Evolutionary conservation across 1,284 basidiomycete species (phyloP).

Genomic region (Apiotrichum sp.): DNA sequence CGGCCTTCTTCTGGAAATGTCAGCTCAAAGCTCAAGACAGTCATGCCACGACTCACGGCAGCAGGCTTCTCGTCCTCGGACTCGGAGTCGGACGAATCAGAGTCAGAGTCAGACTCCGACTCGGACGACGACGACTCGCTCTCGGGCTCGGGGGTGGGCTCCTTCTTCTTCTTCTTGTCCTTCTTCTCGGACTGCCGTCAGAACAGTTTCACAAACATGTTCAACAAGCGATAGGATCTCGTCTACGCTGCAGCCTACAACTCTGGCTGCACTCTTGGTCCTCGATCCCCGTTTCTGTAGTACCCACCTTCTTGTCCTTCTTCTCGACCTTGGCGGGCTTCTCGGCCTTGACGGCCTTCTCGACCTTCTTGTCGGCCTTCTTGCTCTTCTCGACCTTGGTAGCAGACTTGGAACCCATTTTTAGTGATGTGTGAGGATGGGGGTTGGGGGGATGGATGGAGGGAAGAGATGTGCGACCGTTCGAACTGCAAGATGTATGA

Average conservation of each 20-base stretch:
- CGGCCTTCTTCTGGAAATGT: conserved; percentile 2
- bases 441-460: too few relatives aligned
- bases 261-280: too few relatives aligned
- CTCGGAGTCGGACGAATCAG: conserved; percentile 3
- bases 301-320: not conserved
- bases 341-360: conserved; percentile 25
- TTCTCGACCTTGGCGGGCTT: conserved; percentile 8
- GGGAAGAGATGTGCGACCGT: too few relatives aligned
- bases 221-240: too few relatives aligned
- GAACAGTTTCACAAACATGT: too few relatives aligned
- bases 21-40: not conserved
- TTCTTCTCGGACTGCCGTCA: conserved; percentile 16
- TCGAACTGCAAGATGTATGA: too few relatives aligned
- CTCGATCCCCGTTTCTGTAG: too few relatives aligned
- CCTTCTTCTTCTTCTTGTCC: conserved; percentile 41
- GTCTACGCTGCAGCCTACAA: too few relatives aligned
- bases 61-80: conserved; percentile 14
- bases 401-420: conserved; percentile 43
- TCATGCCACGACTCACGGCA: not conserved
- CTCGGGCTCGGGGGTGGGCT: conserved; percentile 38
- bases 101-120: conserved; percentile 24
- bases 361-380: conserved; percentile 10
- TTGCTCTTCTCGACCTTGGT: conserved; percentile 29
- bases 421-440: conserved; percentile 8
- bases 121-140: conserved; percentile 12